Percentiles rank a stretch among this genome's conserved stretches.
Evolutionary conservation across 768 basidiomycete genomes (phyloP).

Genomic region (Cyathus striatus): DNA sequence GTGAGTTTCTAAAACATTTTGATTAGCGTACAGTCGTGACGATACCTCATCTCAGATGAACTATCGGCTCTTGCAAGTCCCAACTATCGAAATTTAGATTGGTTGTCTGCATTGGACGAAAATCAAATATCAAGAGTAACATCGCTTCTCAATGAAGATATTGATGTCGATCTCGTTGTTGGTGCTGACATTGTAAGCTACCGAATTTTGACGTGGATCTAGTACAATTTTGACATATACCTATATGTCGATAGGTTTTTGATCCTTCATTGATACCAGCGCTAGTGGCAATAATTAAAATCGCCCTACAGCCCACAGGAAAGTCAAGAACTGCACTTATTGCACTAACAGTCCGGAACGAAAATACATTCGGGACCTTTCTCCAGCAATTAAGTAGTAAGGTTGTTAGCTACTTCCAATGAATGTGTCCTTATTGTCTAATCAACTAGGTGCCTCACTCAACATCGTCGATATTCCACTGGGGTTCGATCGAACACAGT

Average conservation of each 20-base stretch:
- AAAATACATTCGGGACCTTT: constrained; percentile 45
- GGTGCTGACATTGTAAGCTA: constrained; percentile 61
- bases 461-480: constrained; percentile 7
- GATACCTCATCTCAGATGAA: too few species aligned
- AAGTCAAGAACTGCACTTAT: constrained; percentile 31
- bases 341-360: constrained; percentile 54
- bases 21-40: too few species aligned
- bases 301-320: constrained; percentile 30
- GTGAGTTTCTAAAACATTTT: constrained; percentile 40
- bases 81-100: constrained; percentile 50
- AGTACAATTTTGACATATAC: not conserved
- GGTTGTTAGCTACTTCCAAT: not conserved
- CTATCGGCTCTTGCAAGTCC: constrained; percentile 44
- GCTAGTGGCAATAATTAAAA: constrained; percentile 42
- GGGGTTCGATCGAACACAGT: constrained; percentile 8
- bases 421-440: not conserved
- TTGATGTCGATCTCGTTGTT: constrained; percentile 53
- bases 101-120: constrained; percentile 51
- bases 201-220: not conserved
- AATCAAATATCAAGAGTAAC: constrained; percentile 15
- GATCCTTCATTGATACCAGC: constrained; percentile 58
- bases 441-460: constrained; percentile 9
- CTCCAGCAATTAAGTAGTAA: constrained; percentile 27
- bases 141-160: constrained; percentile 32
- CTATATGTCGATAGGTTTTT: constrained; percentile 52